phyloP scores from a whole-genome alignment of 352 stramenopile genomes.

The Globisporangium irregulare region DNA sequence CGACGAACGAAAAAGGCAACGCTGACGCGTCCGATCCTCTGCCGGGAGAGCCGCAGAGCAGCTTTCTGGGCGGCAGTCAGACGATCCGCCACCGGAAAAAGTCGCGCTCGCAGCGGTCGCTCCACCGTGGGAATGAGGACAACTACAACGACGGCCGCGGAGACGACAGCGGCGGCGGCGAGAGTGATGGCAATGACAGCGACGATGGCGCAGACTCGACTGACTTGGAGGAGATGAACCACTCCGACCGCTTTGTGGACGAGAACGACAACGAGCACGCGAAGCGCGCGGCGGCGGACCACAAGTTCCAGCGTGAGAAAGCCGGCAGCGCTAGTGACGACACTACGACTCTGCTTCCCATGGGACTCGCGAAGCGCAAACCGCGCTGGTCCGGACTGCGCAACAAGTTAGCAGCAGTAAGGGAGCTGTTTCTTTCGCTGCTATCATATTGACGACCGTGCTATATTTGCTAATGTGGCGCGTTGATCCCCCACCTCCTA shows the following conservation, averaged over 20 bases:
- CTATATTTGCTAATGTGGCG: not conserved
- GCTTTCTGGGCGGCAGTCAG: slow-evolving; percentile 9
- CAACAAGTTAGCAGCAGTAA: slow-evolving; percentile 26
- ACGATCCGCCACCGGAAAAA: slow-evolving; percentile 18
- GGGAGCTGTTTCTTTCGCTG: not conserved
- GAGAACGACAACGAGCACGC: not conserved
- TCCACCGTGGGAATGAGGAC: not conserved
- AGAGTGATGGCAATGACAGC: slow-evolving; percentile 7
- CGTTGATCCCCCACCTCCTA: not conserved
- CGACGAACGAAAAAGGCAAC: too few species aligned
- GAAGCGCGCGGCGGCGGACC: slow-evolving; percentile 7
- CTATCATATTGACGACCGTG: too few species aligned
- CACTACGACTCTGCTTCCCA: slow-evolving; percentile 1
- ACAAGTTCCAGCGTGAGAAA: slow-evolving; percentile 12
- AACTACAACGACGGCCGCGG: slow-evolving; percentile 5
- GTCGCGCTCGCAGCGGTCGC: slow-evolving; percentile 7
- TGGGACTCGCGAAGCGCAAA: slow-evolving; percentile 31
- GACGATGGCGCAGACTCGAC: slow-evolving; percentile 10
- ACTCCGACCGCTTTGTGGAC: not conserved
- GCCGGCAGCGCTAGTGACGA: slow-evolving; percentile 13
- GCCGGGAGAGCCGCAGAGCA: slow-evolving; percentile 5
- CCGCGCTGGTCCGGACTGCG: slow-evolving; percentile 35
- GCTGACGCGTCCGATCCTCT: too few species aligned
- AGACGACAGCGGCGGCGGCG: slow-evolving; percentile 7
- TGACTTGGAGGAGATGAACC: slow-evolving; percentile 3